Conservation (phyloP, 2,329 filamentous ascomycete species). For the Xylaria sp. region DNA sequence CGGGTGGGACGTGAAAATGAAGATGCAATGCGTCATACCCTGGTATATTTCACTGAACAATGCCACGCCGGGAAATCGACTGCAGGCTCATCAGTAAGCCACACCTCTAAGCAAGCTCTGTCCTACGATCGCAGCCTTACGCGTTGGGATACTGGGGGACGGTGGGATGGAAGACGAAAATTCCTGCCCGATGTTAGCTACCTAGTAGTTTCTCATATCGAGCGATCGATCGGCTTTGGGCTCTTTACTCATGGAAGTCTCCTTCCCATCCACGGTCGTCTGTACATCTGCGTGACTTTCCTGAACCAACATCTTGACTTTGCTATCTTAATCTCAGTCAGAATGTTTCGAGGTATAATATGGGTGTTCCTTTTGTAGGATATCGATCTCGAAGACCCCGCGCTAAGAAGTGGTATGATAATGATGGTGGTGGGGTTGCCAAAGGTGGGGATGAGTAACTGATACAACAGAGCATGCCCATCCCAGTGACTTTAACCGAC, state of each 20-base stretch:
- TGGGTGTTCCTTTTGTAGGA: too few species aligned
- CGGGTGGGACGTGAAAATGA: conserved; percentile 1
- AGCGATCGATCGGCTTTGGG: conserved; percentile 2
- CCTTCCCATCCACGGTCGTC: conserved; percentile 55
- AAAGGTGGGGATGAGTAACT: neutral
- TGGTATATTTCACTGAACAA: conserved; percentile 96
- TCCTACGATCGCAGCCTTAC: conserved; percentile 46
- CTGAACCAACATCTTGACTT: conserved; percentile 53
- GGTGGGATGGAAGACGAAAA: conserved; percentile 85
- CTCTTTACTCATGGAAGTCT: conserved; percentile 55
- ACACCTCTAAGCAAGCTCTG: neutral
- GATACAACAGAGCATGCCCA: too few species aligned
- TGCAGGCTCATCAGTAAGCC: conserved; percentile 18
- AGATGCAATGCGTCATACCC: conserved; percentile 61
- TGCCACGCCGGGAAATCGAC: conserved; percentile 79
- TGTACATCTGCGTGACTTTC: conserved; percentile 56
- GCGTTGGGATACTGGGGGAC: conserved; percentile 86
- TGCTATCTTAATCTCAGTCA: neutral
- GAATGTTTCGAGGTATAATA: neutral
- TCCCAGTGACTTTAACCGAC: neutral
- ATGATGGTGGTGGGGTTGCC: neutral
- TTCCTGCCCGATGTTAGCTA: conserved; percentile 57
- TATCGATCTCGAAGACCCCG: neutral
- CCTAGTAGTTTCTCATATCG: neutral
- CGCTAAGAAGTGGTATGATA: too few species aligned